Base-by-base conservation (phyloP, 164 flowering plant species). In the Cinnamomum chago region DNA sequence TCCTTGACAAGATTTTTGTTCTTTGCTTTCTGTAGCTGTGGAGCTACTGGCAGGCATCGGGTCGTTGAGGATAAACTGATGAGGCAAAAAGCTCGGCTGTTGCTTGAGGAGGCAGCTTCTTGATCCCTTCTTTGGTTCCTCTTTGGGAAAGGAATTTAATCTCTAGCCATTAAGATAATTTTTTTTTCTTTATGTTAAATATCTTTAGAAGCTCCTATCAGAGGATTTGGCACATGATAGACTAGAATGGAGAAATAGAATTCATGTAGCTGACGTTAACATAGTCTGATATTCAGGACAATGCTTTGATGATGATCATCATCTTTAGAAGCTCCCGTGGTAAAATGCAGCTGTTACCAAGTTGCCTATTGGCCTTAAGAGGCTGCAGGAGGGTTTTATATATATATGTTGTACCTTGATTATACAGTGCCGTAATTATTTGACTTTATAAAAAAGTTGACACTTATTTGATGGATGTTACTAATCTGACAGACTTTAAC, bases 61-160 rank as follows among this genome's bases (percentile, higher is more conserved):
- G 79, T 86, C 71, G 84, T 91, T 2, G 99, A 93, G 84, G 98
- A 92, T 82, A 92, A 90, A 78, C 78, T 96, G 73, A 89, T 94
- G 93, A 88, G 91, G 83, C 98, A 92, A 78, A 96, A 88, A 77
- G 94, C 95, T 80, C 85, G 81, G 62, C 76, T 90, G 27, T 78
- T 96, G 78, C 91, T 92, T 75, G 97, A 93, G 75, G 99, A 96
- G 83, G 99, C 99, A 66, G 99, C 98, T 74, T 87, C 99, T 22
- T 96, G 99, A 97, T 93, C 99, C 66, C 98, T 96, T 81, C 80
- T 96, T 75, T 96, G 99, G 99, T 84, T 86, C 79, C 88, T 96
- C n/a, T 96, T 85, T 83, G 99, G 98, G 40, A 93, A 96, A 90
- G 99, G 99, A n/a, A 86, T 84, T 79, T 20, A 60, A 17, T 79